Base-by-base conservation (phyloP, 2,329 filamentous ascomycete species). In the Fusarium nurragi region DNA sequence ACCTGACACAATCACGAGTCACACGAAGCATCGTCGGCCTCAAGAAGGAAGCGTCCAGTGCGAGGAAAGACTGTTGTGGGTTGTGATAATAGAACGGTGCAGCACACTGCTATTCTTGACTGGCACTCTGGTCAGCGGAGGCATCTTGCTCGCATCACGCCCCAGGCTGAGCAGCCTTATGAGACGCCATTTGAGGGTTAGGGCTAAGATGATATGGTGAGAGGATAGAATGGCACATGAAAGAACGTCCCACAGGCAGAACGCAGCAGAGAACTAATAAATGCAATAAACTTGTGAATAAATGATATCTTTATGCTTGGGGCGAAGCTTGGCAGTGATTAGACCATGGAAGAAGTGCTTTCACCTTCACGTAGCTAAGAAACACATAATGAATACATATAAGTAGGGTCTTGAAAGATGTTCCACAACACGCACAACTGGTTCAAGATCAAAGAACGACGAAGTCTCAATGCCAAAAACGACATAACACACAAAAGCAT, bases 11-110 rank as follows among this genome's bases (percentile, higher is more conserved):
- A 1, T n/a, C 3, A 4, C 2, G 54, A 91, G 89, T 95, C 79
- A 94, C 91, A 6, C 88, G 92, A 47, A 83, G 88, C 26, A 94
- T 97, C 51, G 86, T 94, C 2, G 92, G 92, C 13, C 86, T 90
- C 72, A 96, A 97, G 79, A 92, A 93, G 74, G 93, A 97, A 73
- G 90, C 22, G 84, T 97, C 46, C 90, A 89, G 75, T 96, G 92
- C 87, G 88, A 68, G 83, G 87, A 39, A 85, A 87, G n/a, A 94
- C 91, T 0, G 92, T 96, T 2, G 90, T 95, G 3, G 88, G 94
- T 1, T 96, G 92, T 92, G 92, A 95, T 75, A 95, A 94, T 79
- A 83, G 92, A 28, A 86, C 94, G 0, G 93, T 90, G 11, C 85
- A 88, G 68, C 92, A 97, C 76, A 90, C 90, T 8, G 92, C 92